phyloP scores from a whole-genome alignment of 257 asterid genomes.

The Cinchona pubescens region DNA sequence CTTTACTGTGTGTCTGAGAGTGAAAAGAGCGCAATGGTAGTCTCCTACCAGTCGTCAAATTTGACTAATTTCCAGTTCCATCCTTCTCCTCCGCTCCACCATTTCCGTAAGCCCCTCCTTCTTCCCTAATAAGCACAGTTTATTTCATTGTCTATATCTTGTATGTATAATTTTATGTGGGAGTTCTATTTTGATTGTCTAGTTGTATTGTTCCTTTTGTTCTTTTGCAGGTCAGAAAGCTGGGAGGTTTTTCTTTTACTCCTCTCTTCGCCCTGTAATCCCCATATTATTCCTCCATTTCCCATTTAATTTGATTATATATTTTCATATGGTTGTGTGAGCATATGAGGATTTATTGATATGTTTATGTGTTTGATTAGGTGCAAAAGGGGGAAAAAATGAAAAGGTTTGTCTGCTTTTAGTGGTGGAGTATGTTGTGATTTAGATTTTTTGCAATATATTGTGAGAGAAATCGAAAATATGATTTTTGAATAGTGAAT shows the following conservation, averaged over 20 bases:
- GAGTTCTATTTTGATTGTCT: neutral
- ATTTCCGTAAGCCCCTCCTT: conserved; percentile 10
- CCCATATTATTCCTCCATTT: neutral
- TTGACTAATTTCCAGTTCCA: conserved; percentile 19
- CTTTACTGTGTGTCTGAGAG: neutral
- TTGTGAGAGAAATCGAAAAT: neutral
- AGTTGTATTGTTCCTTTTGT: neutral
- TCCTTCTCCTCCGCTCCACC: conserved; percentile 15
- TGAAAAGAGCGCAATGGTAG: conserved; percentile 26
- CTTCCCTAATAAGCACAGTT: too few species aligned
- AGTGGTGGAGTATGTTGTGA: too few species aligned
- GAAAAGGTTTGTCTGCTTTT: too few species aligned
- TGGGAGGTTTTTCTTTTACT: neutral
- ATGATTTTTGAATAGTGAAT: neutral
- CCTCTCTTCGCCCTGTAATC: conserved; percentile 29
- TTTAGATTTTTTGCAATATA: neutral
- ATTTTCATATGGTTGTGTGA: neutral
- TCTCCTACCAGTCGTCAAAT: conserved; percentile 7
- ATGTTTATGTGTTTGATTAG: neutral
- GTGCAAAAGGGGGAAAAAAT: neutral
- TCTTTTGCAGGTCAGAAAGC: conserved; percentile 19
- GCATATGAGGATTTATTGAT: neutral
- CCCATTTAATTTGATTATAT: neutral
- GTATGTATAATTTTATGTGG: neutral
- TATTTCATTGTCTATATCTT: neutral